Evolutionary conservation across 2,329 filamentous ascomycete species (phyloP), one percentile per base, ranked within the genome.

Genomic region (Pseudogymnoascus destructans): DNA sequence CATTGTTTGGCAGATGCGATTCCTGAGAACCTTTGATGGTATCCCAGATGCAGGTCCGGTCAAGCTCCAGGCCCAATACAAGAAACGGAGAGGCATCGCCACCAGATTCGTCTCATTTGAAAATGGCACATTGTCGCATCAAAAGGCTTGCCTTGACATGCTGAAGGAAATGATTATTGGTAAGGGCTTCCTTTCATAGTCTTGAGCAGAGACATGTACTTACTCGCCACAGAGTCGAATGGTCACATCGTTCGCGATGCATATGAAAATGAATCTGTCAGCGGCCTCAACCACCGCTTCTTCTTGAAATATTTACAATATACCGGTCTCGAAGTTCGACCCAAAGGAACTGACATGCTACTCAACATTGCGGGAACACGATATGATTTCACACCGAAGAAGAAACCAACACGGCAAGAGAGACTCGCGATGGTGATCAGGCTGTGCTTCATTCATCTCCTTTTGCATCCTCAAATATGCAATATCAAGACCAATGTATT

Each of bases 1-100:
- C 21, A 73, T 71, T 5, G 75, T 79, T 64, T 80, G 77, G 77
- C 72, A 73, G 33, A 61, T 64, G 35, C 70, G 68, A 15, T 80
- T 76, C 62, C 64, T 69, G 11, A 58, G 66, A 19, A 67, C 59
- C 23, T 80, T 73, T 61, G 77, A 77, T 30, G 73, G 19, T 36
- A 62, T 55, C 57, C 52, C 23, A 40, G 66, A 46, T 55, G 57
- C 58, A 46, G 59, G 57, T 69, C 70, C 60, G 57, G 54, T 62
- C 7, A 62, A 70, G 5, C 63, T 74, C 17, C 57, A 49, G 3
- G 19, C 56, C 10, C 62, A 63, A 33, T 68, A 68, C 59, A 71
- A 68, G 59, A 65, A 64, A 6, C 46, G 66, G 42, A 76, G 76
- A 66, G 72, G 63, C 49, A 58, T 61, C 62, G 70, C 54, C 46